Percentiles rank a stretch among this genome's conserved stretches.
These are phyloP conservation scores for Hymenoscyphus repandus DNA, from an alignment of 2,329 filamentous ascomycete species.

Conservation along the genomic window DNA sequence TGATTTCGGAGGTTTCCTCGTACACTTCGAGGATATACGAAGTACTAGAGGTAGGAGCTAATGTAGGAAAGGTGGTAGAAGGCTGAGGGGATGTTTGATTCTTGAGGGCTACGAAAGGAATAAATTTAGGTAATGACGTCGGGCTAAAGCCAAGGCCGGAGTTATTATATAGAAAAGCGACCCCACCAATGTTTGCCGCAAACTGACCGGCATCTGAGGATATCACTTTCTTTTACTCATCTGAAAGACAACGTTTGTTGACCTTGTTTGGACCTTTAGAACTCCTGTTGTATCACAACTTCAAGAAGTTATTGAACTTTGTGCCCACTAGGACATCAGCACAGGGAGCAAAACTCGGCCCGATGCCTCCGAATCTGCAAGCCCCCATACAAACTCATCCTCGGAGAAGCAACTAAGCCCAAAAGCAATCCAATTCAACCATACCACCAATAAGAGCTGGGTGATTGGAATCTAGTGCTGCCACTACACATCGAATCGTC, in stretches of 20 bases:
- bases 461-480: background rate
- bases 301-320: too few species aligned
- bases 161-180: too few species aligned
- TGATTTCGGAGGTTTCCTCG: background rate
- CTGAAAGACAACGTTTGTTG: too few species aligned
- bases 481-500: background rate
- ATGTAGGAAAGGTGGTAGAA: too few species aligned
- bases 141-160: background rate
- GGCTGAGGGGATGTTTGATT: background rate
- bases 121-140: slow-evolving; percentile 2
- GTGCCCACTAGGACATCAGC: too few species aligned
- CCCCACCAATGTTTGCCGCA: too few species aligned
- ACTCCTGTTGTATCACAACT: too few species aligned
- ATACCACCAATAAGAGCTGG: slow-evolving; percentile 1
- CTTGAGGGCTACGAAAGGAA: background rate
- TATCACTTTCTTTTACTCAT: too few species aligned
- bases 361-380: background rate
- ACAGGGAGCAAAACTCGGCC: too few species aligned
- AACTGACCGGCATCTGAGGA: too few species aligned
- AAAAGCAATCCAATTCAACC: slow-evolving; percentile 1
- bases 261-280: too few species aligned
- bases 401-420: slow-evolving; percentile 9
- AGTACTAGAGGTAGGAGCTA: too few species aligned
- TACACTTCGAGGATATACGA: background rate
- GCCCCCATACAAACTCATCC: background rate